A percentile compares a stretch with the other conserved stretches of the same genome.
Conservation (phyloP, 2,329 filamentous ascomycete species). For the Sarocladiaceae sp. region DNA sequence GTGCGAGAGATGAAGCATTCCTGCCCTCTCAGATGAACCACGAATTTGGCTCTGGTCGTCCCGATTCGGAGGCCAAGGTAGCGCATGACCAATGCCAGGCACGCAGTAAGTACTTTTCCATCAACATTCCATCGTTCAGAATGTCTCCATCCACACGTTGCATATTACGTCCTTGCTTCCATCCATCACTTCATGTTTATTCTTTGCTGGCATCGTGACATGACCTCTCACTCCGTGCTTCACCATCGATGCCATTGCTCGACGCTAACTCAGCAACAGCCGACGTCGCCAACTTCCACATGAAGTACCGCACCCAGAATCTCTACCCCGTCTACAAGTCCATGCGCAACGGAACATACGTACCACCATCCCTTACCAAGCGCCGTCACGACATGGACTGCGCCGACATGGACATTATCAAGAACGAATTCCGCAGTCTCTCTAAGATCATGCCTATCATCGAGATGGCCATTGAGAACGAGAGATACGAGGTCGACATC, state of each 20-base stretch:
- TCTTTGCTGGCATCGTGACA: no score
- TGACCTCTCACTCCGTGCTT: no score
- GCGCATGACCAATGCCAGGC: neutral
- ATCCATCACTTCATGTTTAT: no score
- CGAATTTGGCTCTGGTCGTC: neutral
- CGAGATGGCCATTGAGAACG: neutral
- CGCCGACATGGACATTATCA: neutral
- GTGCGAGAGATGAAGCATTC: neutral
- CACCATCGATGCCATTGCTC: no score
- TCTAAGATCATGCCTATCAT: neutral
- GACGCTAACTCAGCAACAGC: neutral
- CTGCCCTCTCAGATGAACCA: neutral
- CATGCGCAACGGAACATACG: neutral
- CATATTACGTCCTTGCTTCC: no score
- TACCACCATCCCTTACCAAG: neutral
- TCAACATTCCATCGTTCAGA: no score
- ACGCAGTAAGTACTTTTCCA: neutral
- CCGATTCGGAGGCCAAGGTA: neutral
- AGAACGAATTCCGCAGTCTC: neutral
- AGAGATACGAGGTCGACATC: neutral
- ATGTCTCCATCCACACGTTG: no score
- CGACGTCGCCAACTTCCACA: neutral
- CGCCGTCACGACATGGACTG: neutral
- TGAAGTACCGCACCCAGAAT: neutral
- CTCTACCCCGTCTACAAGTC: slow-evolving; percentile 3